Evolutionary conservation across 352 stramenopile species (phyloP), one percentile per base, ranked within the genome.

Genomic region (Aphanomyces stellatus): DNA sequence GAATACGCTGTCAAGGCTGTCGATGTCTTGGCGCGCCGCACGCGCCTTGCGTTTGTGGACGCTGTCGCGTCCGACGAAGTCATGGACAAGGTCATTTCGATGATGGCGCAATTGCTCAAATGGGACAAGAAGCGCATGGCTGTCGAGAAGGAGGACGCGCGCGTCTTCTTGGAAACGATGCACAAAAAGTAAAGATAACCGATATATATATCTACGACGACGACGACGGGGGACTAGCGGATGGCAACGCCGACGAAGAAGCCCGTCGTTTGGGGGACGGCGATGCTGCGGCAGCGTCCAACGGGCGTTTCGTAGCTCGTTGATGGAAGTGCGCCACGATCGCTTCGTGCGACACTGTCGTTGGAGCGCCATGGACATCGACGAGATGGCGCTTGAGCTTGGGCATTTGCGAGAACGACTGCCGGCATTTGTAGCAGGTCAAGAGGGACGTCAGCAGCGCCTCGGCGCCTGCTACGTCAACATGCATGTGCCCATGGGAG

Each of bases 1-100:
- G 94, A 98, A 74, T 98, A 98, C 76, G 93, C 94, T n/a, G 61
- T 89, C 59, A 96, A 94, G 72, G 87, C 89, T 33, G 94, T 95
- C 25, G 94, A 98, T 63, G 87, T 98, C 35, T 67, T 98, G 41
- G 94, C 92, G 25, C 80, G 94, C 31, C 88, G 94, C 41, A 98
- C 92, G 71, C 88, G 94, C 61, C 74, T 98, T 22, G 90, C 91
- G 28, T 98, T 96, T 68, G 87, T 98, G 40, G 93, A 98, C 77
- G 91, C 81, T 62, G 77, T 88, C 6, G 87, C 88, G 11, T 80
- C 85, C 8, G 70, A 77, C 40, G 69, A 92, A 66, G 73, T 93
- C 30, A 74, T 91, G 61, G 88, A 91, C 51, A 84, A 86, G 53
- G 84, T 98, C 19, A 79, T 98, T 59, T 72, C 94, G 65, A 90